Base-by-base conservation (phyloP, 2,329 filamentous ascomycete genomes). In the Mollisia scopiformis region DNA sequence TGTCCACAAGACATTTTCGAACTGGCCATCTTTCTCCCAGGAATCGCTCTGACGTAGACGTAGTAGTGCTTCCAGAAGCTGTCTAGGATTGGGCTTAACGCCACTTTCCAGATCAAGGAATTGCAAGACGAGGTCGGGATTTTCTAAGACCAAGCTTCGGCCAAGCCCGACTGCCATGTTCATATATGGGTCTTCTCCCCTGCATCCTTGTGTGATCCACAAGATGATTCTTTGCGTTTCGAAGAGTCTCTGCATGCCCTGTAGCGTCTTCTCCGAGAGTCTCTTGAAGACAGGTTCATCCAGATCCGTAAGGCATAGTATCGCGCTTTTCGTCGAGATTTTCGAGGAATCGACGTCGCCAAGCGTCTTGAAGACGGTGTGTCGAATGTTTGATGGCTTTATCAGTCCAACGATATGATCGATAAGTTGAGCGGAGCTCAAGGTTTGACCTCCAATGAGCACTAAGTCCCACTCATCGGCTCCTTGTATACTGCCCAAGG, bases 121-220 rank as follows among this genome's bases (percentile, higher is more conserved):
- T 27, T 69, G 61, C 1, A 64, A 21, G 1, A 14, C 2, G 6
- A 70, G 14, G 11, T 66, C 23, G 14, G 65, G 64, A 5, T 47
- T n/a, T 39, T 71, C 66, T 3, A 30, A 21, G 3, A 31, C 10
- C 3, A 62, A n/a, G 19, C 35, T 37, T 3, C 66, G 58, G 1
- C n/a, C 31, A 23, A 69, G 35, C 2, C 62, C 66, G 39, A 68
- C 23, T 13, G 19, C 58, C 59, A 61, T 61, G 7, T 54, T 57
- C 2, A 27, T 8, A 37, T 66, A 68, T 6, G 69, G 68, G 6
- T 67, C 23, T 10, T 64, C 56, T 2, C 19, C 28, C 14, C 27
- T 10, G n/a, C 19, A 19, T 39, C 59, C 64, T 14, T 52, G 33
- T 2, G 62, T 68, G 16, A 69, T 31, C 69, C 68, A 71, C 19